Base-by-base conservation (phyloP, 2,329 filamentous ascomycete species). In the Aspergillus hortae region DNA sequence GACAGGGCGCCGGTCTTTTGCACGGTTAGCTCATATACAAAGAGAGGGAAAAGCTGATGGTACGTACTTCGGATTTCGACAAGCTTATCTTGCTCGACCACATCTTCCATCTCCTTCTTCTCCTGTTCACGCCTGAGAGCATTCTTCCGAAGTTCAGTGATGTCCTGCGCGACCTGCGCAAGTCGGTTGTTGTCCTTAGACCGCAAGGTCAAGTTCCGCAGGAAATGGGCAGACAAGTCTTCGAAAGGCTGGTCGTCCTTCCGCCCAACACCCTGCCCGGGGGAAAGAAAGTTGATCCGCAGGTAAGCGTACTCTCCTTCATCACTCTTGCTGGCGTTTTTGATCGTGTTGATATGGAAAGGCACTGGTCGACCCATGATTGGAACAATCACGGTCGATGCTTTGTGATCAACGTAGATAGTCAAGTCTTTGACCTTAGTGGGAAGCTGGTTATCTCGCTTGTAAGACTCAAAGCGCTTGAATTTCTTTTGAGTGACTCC, bases 101-200 rank as follows among this genome's bases (percentile, higher is more conserved):
- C 94, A 72, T 99, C 94, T 69, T 99, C 94, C 88, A 99, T 88
- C 63, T 99, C 92, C 77, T 99, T 99, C 84, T 97, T 96, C 74
- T 96, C 92, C 65, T 96, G 92, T 72, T 99, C 94, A 63, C 90
- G 89, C 73, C 95, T 92, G 40, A 90, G 84, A 4, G 89, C 86
- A 61, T 92, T 90, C 68, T 94, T 95, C 77, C 96, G 95, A 78
- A 99, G 87, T 66, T 96, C 94, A 10, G 90, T 92, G 63, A 99
- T 97, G 66, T 95, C 89, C 55, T 88, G 88, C 11, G 91, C 88
- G 60, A 99, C 94, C 64, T 95, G 90, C 53, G 90, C 87, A 69
- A 99, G 91, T 56, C 92, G 86, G 55, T 90, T 84, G 53, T 91
- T 87, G 67, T 97, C 90, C 56, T 89, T 88, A 17, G 94, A 97